phyloP scores from a whole-genome alignment of 164 flowering plant genomes.

The Magnolia changhungtana region DNA sequence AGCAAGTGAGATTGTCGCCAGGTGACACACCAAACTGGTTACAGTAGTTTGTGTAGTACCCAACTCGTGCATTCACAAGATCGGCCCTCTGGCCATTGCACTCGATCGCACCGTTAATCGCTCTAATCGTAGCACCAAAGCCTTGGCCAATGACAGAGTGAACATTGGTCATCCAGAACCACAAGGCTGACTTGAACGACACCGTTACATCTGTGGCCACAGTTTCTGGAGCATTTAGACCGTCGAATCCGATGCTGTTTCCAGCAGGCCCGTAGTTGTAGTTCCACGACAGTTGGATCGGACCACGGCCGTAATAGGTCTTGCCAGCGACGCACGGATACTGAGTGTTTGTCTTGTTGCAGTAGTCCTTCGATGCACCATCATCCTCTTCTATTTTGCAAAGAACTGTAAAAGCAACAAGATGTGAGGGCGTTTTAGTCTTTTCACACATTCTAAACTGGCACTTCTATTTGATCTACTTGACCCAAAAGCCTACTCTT shows the following conservation, averaged over 20 bases:
- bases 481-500: no score
- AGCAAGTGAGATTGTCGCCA: conserved; percentile 32
- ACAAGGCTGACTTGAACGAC: conserved; percentile 38
- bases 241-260: conserved; percentile 31
- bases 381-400: conserved; percentile 40
- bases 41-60: conserved; percentile 28
- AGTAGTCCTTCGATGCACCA: conserved; percentile 28
- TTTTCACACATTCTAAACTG: background rate
- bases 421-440: background rate
- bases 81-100: conserved; percentile 22
- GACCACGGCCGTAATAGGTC: conserved; percentile 34
- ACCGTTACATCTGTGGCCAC: conserved; percentile 26
- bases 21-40: conserved; percentile 26
- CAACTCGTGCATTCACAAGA: conserved; percentile 19
- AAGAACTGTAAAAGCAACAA: conserved; percentile 20
- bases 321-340: conserved; percentile 31
- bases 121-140: conserved; percentile 38
- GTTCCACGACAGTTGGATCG: conserved; percentile 36
- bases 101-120: conserved; percentile 34
- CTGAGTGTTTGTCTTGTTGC: conserved; percentile 22
- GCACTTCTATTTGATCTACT: no score
- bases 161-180: conserved; percentile 43
- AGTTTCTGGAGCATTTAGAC: conserved; percentile 29
- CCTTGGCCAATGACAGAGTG: conserved; percentile 25
- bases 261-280: conserved; percentile 41